A percentile compares a stretch with the other conserved stretches of the same genome.
Evolutionary conservation across 129 eudicot genomes (phyloP).

Genomic region (Flaveria ramosissima): DNA sequence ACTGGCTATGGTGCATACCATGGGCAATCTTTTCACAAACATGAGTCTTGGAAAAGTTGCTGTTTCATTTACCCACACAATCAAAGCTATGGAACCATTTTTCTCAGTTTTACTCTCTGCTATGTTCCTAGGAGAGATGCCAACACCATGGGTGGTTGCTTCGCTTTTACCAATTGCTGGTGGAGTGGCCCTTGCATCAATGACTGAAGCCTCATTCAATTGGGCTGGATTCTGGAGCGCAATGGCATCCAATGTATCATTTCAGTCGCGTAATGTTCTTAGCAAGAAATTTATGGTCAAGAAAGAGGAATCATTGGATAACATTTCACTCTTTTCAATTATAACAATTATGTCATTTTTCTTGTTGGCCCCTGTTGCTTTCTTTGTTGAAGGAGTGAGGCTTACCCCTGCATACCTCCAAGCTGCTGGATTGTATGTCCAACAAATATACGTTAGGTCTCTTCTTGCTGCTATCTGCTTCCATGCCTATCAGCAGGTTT

Average conservation of each 20-base stretch:
- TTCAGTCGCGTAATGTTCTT: constrained; percentile 95
- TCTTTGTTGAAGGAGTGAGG: constrained; percentile 82
- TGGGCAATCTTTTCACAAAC: constrained; percentile 86
- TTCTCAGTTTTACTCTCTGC: constrained; percentile 83
- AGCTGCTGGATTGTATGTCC: constrained; percentile 80
- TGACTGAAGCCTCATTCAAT: constrained; percentile 93
- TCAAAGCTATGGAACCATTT: constrained; percentile 92
- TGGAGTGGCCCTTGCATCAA: constrained; percentile 94
- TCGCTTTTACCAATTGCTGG: constrained; percentile 96
- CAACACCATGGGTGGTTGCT: constrained; percentile 76
- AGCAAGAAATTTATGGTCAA: constrained; percentile 98
- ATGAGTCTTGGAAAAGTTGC: constrained; percentile 92
- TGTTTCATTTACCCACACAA: constrained; percentile 90
- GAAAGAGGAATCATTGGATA: constrained; percentile 93
- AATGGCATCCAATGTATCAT: constrained; percentile 96
- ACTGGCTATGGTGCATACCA: constrained; percentile 74
- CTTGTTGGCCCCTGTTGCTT: constrained; percentile 70
- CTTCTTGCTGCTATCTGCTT: constrained; percentile 90
- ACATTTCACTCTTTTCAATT: constrained; percentile 89
- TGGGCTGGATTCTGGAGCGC: constrained; percentile 99
- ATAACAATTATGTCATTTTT: constrained; percentile 92
- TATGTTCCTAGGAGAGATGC: constrained; percentile 81
- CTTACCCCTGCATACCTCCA: constrained; percentile 81
- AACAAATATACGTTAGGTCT: constrained; percentile 73
- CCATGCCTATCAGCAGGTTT: constrained; percentile 99